phyloP scores from a whole-genome alignment of 1,284 basidiomycete genomes.

The Cryptococcus floricola region DNA sequence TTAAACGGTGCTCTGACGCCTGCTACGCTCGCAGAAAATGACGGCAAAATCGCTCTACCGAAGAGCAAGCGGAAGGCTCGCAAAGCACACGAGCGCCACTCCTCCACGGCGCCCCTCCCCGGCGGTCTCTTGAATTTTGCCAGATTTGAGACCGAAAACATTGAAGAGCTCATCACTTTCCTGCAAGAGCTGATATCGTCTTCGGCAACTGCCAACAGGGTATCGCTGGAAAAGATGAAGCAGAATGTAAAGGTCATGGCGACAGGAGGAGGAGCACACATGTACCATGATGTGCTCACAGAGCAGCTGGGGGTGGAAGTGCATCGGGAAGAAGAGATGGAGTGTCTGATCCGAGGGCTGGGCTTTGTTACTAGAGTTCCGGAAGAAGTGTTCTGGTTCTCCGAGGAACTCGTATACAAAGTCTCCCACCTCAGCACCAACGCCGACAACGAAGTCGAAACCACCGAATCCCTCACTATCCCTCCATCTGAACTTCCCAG shows the following conservation, averaged over 20 bases:
- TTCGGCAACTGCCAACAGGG: slow-evolving; percentile 82
- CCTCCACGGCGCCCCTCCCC: slow-evolving; percentile 72
- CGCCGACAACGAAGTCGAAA: not conserved
- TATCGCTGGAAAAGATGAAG: slow-evolving; percentile 86
- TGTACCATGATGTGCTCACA: slow-evolving; percentile 80
- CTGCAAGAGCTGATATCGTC: slow-evolving; percentile 81
- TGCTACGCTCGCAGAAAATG: slow-evolving; percentile 45
- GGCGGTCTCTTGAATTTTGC: slow-evolving; percentile 97
- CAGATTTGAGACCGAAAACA: slow-evolving; percentile 90
- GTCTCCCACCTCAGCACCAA: slow-evolving; percentile 61
- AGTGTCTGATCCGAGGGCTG: slow-evolving; percentile 92
- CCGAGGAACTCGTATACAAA: slow-evolving; percentile 87
- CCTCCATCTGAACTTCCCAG: slow-evolving; percentile 61
- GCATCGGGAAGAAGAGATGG: slow-evolving; percentile 94
- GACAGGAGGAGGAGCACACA: slow-evolving; percentile 95
- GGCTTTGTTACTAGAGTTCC: slow-evolving; percentile 95
- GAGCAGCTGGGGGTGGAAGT: slow-evolving; percentile 79
- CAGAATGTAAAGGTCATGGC: slow-evolving; percentile 94
- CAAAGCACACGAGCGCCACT: slow-evolving; percentile 54
- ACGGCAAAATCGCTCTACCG: not conserved
- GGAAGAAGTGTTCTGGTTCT: slow-evolving; percentile 98
- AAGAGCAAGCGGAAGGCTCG: not conserved
- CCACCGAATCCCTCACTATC: slow-evolving; percentile 17
- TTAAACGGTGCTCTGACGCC: slow-evolving; percentile 77
- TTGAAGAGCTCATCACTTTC: slow-evolving; percentile 81